phyloP scores from a whole-genome alignment of 225 moss, liverwort and hornwort genomes.

The Asterella californica region DNA sequence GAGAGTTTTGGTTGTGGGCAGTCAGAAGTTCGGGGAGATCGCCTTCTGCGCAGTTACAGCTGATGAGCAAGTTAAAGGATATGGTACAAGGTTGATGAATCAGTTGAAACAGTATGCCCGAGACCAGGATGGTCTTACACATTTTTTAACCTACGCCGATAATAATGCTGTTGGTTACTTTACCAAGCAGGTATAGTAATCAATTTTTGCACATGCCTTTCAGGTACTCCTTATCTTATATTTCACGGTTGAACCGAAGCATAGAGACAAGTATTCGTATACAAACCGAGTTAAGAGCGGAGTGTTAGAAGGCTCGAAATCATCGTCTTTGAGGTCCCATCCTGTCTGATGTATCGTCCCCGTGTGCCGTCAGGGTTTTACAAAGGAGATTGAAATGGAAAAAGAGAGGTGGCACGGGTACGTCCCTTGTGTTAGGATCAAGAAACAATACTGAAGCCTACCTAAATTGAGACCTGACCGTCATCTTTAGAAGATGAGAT shows the following conservation, averaged over 20 bases:
- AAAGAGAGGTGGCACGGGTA: slow-evolving; percentile 99
- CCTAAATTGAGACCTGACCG: not conserved
- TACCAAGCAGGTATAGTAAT: slow-evolving; percentile 68
- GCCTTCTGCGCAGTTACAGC: slow-evolving; percentile 93
- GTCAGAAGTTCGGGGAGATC: slow-evolving; percentile 98
- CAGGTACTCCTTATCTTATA: too few relatives aligned
- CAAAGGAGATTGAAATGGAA: slow-evolving; percentile 98
- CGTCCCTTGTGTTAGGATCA: slow-evolving; percentile 1
- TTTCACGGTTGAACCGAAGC: not conserved
- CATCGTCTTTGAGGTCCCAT: not conserved
- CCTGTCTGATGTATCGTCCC: slow-evolving; percentile 13
- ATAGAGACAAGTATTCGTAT: not conserved
- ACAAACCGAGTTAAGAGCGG: not conserved
- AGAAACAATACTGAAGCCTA: not conserved
- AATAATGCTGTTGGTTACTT: slow-evolving; percentile 99
- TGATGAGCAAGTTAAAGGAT: slow-evolving; percentile 99
- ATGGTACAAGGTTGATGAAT: slow-evolving; percentile 98
- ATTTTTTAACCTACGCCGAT: slow-evolving; percentile 98
- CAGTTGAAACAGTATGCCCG: slow-evolving; percentile 98
- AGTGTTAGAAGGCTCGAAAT: not conserved
- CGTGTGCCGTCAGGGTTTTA: slow-evolving; percentile 65
- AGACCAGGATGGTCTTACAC: slow-evolving; percentile 80
- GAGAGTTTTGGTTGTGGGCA: slow-evolving; percentile 37
- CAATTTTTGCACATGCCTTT: too few relatives aligned
- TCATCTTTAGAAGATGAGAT: not conserved